Evolutionary conservation across 768 basidiomycete genomes (phyloP).

Genomic region (Fibroporia radiculosa): DNA sequence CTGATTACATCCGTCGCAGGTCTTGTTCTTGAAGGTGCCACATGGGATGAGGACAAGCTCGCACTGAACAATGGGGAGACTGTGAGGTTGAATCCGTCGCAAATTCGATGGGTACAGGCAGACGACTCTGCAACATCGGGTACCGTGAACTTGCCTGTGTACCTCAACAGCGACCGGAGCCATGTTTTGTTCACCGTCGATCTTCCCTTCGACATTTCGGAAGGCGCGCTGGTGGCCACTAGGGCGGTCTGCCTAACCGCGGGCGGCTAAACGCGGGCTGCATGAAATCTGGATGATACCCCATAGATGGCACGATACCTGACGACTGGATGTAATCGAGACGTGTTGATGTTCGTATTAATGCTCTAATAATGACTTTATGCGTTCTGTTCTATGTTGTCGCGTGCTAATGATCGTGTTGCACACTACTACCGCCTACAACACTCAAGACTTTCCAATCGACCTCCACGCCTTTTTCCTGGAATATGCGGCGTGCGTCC

Average conservation of each 20-base stretch:
- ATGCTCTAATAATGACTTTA: background rate
- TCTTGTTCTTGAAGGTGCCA: conserved; percentile 80
- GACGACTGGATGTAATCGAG: background rate
- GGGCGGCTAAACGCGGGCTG: conserved; percentile 37
- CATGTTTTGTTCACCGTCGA: conserved; percentile 89
- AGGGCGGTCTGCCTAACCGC: conserved; percentile 89
- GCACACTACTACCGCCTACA: conserved; percentile 34
- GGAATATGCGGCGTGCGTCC: conserved; percentile 72
- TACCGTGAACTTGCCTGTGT: conserved; percentile 81
- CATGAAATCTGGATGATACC: conserved; percentile 8
- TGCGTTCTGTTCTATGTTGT: background rate
- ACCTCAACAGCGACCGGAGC: conserved; percentile 83
- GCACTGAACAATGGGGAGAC: conserved; percentile 80
- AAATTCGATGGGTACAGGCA: conserved; percentile 78
- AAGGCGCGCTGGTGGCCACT: conserved; percentile 69
- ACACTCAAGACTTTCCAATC: conserved; percentile 87
- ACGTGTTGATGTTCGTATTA: background rate
- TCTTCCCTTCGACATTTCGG: conserved; percentile 65
- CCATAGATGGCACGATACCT: conserved; percentile 9
- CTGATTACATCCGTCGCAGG: conserved; percentile 38
- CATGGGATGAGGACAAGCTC: conserved; percentile 62
- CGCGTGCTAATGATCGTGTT: conserved; percentile 1
- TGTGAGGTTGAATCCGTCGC: conserved; percentile 73
- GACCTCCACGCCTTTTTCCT: conserved; percentile 63
- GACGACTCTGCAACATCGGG: conserved; percentile 31